Conservation (phyloP, 108 stramenopile genomes). For the Stephanodiscus minutulus region DNA sequence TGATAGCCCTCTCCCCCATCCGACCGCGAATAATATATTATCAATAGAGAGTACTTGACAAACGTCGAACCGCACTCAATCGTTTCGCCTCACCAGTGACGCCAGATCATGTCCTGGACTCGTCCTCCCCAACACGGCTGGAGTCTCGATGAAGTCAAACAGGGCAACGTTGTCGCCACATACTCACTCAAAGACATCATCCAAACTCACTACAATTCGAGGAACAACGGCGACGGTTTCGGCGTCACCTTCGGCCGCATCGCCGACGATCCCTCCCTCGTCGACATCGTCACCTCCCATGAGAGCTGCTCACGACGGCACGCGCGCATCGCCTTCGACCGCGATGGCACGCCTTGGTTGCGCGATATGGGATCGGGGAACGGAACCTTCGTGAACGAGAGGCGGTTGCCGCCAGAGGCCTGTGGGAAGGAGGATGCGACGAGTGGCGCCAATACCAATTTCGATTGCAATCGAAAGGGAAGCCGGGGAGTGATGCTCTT, state of each 20-base stretch:
- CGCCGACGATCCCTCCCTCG: slow-evolving; percentile 44
- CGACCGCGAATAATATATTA: too few relatives aligned
- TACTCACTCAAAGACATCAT: slow-evolving; percentile 28
- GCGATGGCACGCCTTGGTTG: slow-evolving; percentile 60
- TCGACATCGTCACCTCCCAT: slow-evolving; percentile 63
- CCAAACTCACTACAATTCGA: neutral
- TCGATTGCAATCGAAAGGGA: slow-evolving; percentile 43
- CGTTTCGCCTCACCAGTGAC: too few relatives aligned
- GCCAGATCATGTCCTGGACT: slow-evolving; percentile 21
- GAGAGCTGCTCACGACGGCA: slow-evolving; percentile 76
- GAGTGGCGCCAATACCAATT: neutral
- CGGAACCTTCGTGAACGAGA: slow-evolving; percentile 74
- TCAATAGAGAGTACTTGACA: too few relatives aligned
- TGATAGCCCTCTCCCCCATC: too few relatives aligned
- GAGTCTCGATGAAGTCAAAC: slow-evolving; percentile 50
- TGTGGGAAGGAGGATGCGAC: slow-evolving; percentile 44
- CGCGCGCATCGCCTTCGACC: slow-evolving; percentile 79
- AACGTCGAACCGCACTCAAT: too few relatives aligned
- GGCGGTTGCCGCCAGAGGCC: slow-evolving; percentile 53
- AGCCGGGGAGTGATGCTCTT: slow-evolving; percentile 70
- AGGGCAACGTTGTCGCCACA: slow-evolving; percentile 26
- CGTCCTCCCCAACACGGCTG: slow-evolving; percentile 27
- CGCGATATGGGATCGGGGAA: slow-evolving; percentile 68
- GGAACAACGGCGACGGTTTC: neutral
- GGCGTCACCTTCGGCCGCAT: slow-evolving; percentile 68